Percentiles rank a stretch among this genome's conserved stretches.
These are phyloP conservation scores for Phytophthora europaea DNA, from an alignment of 352 stramenopile species.

Conservation along the genomic window DNA sequence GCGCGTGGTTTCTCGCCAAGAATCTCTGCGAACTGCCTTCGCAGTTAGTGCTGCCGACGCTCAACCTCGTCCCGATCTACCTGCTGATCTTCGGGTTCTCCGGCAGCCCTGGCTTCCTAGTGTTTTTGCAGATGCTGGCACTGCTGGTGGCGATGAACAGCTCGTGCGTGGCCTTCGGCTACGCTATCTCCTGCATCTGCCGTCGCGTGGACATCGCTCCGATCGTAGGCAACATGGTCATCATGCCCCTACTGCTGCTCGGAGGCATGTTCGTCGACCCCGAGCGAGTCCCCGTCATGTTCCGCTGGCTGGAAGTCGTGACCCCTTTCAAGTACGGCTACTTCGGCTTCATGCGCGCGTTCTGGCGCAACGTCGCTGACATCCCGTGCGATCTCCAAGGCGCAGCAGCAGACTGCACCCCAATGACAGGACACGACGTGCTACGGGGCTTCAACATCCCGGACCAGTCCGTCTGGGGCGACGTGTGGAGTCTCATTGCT, in stretches of 20 bases:
- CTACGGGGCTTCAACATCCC: conserved; percentile 50
- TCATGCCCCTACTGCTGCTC: conserved; percentile 59
- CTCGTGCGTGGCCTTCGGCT: conserved; percentile 48
- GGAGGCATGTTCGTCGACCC: conserved; percentile 59
- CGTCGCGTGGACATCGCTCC: conserved; percentile 52
- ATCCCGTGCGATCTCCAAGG: conserved; percentile 36
- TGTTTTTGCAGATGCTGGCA: conserved; percentile 44
- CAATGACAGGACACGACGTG: conserved; percentile 48
- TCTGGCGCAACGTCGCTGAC: conserved; percentile 43
- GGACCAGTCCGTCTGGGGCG: conserved; percentile 38
- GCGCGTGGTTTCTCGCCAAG: conserved; percentile 53
- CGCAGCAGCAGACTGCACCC: conserved; percentile 35
- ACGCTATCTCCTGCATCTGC: conserved; percentile 54
- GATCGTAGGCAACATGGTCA: conserved; percentile 54
- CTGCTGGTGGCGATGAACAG: conserved; percentile 47
- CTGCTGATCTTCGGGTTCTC: conserved; percentile 43
- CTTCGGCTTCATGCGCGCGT: conserved; percentile 49
- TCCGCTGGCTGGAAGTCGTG: conserved; percentile 55
- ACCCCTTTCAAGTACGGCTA: conserved; percentile 65
- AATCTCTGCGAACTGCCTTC: conserved; percentile 50
- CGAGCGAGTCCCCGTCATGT: conserved; percentile 43
- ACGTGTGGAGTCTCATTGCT: conserved; percentile 44
- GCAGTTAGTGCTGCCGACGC: conserved; percentile 42
- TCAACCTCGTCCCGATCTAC: conserved; percentile 49
- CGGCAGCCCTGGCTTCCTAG: conserved; percentile 19